Evolutionary conservation across 225 moss, liverwort and hornwort genomes (phyloP).

Genomic region (Lunularia cruciata): DNA sequence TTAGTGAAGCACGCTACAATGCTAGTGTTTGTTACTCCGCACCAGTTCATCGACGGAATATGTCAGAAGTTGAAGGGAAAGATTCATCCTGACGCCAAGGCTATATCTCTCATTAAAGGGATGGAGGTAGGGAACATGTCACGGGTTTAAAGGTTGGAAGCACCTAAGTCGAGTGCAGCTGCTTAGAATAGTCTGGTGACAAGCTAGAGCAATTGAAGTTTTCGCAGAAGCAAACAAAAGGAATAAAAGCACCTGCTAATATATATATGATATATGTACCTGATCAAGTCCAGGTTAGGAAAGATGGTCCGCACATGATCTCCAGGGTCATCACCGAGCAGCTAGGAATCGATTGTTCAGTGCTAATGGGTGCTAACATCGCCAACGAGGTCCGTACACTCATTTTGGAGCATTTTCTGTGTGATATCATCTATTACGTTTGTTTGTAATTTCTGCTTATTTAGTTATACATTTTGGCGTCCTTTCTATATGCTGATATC

Average conservation of each 20-base stretch:
- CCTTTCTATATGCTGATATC: neutral
- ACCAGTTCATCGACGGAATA: slow-evolving; percentile 62
- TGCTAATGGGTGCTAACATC: slow-evolving; percentile 79
- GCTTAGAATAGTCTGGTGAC: no score
- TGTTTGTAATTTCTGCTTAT: no score
- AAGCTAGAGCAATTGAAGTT: no score
- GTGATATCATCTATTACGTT: neutral
- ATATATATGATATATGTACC: no score
- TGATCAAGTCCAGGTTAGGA: slow-evolving; percentile 46
- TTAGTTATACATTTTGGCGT: no score
- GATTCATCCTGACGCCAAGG: slow-evolving; percentile 52
- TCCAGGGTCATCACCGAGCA: slow-evolving; percentile 50
- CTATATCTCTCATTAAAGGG: slow-evolving; percentile 74
- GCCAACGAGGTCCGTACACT: slow-evolving; percentile 54
- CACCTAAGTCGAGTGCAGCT: no score
- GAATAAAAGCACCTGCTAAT: no score
- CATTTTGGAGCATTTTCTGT: no score
- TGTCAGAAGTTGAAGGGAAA: slow-evolving; percentile 63
- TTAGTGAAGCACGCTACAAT: slow-evolving; percentile 71
- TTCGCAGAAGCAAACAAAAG: no score
- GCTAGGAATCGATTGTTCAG: slow-evolving; percentile 68
- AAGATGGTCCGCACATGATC: slow-evolving; percentile 59
- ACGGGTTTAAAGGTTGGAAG: no score
- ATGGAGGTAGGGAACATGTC: slow-evolving; percentile 49
- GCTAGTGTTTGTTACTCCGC: slow-evolving; percentile 70